phyloP scores from a whole-genome alignment of 257 asterid genomes.

The Fraxinus anomala region DNA sequence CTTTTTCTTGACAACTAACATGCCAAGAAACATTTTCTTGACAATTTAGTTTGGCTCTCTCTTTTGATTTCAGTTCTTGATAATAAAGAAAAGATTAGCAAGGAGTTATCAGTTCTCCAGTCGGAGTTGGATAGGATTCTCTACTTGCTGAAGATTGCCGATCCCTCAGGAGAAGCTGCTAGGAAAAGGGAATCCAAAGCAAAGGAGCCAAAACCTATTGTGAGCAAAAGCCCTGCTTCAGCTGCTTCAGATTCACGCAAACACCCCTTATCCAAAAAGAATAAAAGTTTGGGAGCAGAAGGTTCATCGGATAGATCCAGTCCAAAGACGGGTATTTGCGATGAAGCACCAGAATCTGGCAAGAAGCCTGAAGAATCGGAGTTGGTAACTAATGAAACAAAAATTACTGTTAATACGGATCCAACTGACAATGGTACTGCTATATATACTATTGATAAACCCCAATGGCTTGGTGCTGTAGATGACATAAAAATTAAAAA shows the following conservation, averaged over 20 bases:
- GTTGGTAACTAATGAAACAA: conserved; percentile 31
- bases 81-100: conserved; percentile 54
- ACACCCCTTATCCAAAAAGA: conserved; percentile 32
- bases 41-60: conserved; percentile 24
- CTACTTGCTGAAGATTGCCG: conserved; percentile 89
- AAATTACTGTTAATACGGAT: conserved; percentile 35
- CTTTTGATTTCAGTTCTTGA: conserved; percentile 57
- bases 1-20: too few species aligned
- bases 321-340: conserved; percentile 33
- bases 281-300: conserved; percentile 34
- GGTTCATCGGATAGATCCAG: conserved; percentile 30
- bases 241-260: conserved; percentile 32
- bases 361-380: conserved; percentile 39
- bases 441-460: conserved; percentile 52
- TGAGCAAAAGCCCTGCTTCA: conserved; percentile 28
- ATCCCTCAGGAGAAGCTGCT: conserved; percentile 89
- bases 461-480: conserved; percentile 99
- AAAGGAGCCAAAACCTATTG: conserved; percentile 39
- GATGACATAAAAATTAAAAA: conserved; percentile 39
- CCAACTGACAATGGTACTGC: conserved; percentile 38
- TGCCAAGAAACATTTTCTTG: background rate
- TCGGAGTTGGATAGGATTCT: conserved; percentile 81
- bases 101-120: conserved; percentile 64
- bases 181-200: conserved; percentile 56
- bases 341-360: conserved; percentile 42